Evolutionary conservation across 495 filamentous ascomycete species (phyloP), one percentile per base, ranked within the genome.

Genomic region (Penicillium turbatum): DNA sequence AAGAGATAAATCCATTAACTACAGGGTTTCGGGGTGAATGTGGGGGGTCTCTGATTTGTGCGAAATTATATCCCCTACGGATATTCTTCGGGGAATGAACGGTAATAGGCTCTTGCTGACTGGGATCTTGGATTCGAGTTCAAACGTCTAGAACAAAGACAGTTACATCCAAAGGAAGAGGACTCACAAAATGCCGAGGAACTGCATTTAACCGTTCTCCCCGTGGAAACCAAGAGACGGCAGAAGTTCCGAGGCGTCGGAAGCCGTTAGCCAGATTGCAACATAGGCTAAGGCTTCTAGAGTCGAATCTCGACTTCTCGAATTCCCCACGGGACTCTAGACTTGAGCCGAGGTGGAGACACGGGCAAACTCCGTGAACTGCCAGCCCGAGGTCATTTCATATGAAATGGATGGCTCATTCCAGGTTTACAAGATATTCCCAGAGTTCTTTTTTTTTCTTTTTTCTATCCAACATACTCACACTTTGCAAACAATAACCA

Each of bases 31-130:
- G 32, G 34, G n/a, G 47, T 10, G 37, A 16, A 19, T 43, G 17
- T 34, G 31, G 29, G 21, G 30, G 13, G 42, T 11, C 12, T 13
- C 3, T 59, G 56, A 59, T 59, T 59, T 36, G 56, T 34, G 56
- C 47, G 19, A 59, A 51, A 51, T 51, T n/a, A 2, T 32, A 13
- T 40, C 16, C 37, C 37, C 37, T 40, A 46, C 30, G 44, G 44
- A 5, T 8, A 13, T 45, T 35, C 8, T 19, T 37, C 24, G 21
- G 35, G 10, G 21, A 16, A 16, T 16, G 13, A 9, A 15, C 32
- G 17, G 12, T 36, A 16, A 48, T 44, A 26, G 17, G 21, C 21
- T 24, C 21, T 24, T 24, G 21, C 21, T 24, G 21, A 24, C 21
- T 24, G 34, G 34, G 26, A 34, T 39, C 11, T 27, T 12, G 19